A percentile compares a stretch with the other conserved stretches of the same genome.
Conservation (phyloP, 2,329 filamentous ascomycete genomes). For the Paraphoma sp. region DNA sequence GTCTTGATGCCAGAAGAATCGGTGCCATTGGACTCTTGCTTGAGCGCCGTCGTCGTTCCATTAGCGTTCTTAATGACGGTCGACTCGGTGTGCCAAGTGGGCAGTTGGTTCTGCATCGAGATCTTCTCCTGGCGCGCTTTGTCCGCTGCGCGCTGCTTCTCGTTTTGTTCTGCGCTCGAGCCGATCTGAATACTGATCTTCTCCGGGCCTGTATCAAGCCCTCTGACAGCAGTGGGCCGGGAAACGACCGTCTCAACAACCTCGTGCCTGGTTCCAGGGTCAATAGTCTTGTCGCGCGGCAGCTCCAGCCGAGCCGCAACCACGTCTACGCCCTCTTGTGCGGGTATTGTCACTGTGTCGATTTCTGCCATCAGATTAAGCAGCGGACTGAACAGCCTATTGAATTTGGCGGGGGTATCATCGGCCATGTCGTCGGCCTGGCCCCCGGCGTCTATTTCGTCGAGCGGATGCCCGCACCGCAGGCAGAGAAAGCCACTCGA, state of each 20-base stretch:
- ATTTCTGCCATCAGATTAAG: conserved; percentile 78
- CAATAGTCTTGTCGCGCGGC: conserved; percentile 67
- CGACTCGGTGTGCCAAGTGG: conserved; percentile 74
- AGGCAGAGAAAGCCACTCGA: conserved; percentile 77
- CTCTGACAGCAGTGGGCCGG: conserved; percentile 72
- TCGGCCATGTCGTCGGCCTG: conserved; percentile 37
- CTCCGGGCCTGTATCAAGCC: conserved; percentile 69
- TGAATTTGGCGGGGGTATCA: conserved; percentile 61
- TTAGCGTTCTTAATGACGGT: conserved; percentile 64
- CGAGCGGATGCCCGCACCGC: conserved; percentile 71
- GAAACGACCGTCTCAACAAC: conserved; percentile 62
- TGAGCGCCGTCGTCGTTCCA: conserved; percentile 46
- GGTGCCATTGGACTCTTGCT: conserved; percentile 47
- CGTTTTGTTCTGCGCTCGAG: conserved; percentile 68
- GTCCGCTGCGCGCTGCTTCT: conserved; percentile 71
- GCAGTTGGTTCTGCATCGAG: conserved; percentile 72
- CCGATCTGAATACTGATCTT: conserved; percentile 75
- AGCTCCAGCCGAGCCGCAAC: conserved; percentile 69
- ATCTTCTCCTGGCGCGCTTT: conserved; percentile 69
- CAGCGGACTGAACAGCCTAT: conserved; percentile 80
- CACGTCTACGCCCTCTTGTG: conserved; percentile 74
- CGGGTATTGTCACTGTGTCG: conserved; percentile 75
- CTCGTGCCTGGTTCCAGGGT: conserved; percentile 68
- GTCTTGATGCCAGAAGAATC: conserved; percentile 45
- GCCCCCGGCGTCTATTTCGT: conserved; percentile 35